phyloP scores from a whole-genome alignment of 2,329 filamentous ascomycete genomes.

The Corynespora cassiicola region DNA sequence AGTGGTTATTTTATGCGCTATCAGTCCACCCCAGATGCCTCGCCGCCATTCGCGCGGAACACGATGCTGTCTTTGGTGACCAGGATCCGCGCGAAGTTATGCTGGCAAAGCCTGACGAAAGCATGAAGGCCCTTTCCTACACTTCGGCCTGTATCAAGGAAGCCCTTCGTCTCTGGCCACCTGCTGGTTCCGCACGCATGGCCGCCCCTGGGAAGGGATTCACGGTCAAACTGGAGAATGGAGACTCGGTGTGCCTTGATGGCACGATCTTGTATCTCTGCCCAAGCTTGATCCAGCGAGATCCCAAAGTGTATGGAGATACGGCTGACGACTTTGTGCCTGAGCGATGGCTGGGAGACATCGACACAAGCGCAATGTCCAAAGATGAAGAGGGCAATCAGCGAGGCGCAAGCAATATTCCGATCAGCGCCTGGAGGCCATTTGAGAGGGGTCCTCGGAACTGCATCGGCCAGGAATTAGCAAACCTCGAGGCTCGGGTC shows the following conservation, averaged over 20 bases:
- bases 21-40: constrained; percentile 38
- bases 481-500: constrained; percentile 59
- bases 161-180: constrained; percentile 60
- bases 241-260: constrained; percentile 52
- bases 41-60: constrained; percentile 53
- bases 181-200: constrained; percentile 52
- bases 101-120: constrained; percentile 51
- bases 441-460: constrained; percentile 64
- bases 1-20: constrained; percentile 39
- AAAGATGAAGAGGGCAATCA: constrained; percentile 17
- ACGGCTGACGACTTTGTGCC: constrained; percentile 40
- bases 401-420: constrained; percentile 31
- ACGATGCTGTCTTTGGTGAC: constrained; percentile 59
- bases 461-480: constrained; percentile 66
- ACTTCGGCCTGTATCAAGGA: constrained; percentile 63
- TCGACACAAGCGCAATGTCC: constrained; percentile 25
- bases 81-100: constrained; percentile 50
- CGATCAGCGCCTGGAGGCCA: constrained; percentile 57
- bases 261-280: constrained; percentile 53
- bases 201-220: constrained; percentile 44
- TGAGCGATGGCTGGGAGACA: constrained; percentile 47
- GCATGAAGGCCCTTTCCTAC: constrained; percentile 59
- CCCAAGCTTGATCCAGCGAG: constrained; percentile 48
- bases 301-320: constrained; percentile 39
- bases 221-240: constrained; percentile 50